Evolutionary conservation across 2,329 filamentous ascomycete species (phyloP).

Genomic region (Alternaria angustiovoidea): DNA sequence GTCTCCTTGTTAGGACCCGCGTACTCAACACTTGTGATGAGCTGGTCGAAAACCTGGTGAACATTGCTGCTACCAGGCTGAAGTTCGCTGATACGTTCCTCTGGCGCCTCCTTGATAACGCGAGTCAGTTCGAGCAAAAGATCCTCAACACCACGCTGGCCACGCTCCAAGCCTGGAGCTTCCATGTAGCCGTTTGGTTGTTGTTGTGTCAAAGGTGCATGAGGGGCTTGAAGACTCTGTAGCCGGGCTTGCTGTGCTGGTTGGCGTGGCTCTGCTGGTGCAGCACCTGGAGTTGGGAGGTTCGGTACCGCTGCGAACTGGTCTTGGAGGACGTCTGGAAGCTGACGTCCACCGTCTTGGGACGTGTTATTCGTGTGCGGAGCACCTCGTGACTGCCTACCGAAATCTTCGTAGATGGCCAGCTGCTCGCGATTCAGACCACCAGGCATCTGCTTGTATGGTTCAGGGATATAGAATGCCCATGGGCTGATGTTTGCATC

Average conservation of each 20-base stretch:
- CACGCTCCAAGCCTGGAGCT: slow-evolving; percentile 39
- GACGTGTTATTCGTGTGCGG: slow-evolving; percentile 64
- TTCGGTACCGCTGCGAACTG: slow-evolving; percentile 67
- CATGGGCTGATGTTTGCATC: slow-evolving; percentile 85
- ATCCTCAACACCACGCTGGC: slow-evolving; percentile 60
- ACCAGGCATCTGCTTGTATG: slow-evolving; percentile 83
- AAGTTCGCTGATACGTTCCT: slow-evolving; percentile 67
- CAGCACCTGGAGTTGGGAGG: slow-evolving; percentile 68
- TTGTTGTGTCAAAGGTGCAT: slow-evolving; percentile 51
- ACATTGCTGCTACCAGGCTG: slow-evolving; percentile 60
- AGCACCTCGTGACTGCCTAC: slow-evolving; percentile 78
- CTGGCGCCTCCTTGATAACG: slow-evolving; percentile 63
- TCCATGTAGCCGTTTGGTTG: slow-evolving; percentile 70
- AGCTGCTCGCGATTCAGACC: slow-evolving; percentile 92
- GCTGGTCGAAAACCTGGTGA: slow-evolving; percentile 66
- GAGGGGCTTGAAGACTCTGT: slow-evolving; percentile 46
- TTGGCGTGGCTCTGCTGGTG: slow-evolving; percentile 67
- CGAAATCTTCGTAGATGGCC: slow-evolving; percentile 96
- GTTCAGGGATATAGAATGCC: slow-evolving; percentile 92
- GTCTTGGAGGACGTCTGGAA: slow-evolving; percentile 70
- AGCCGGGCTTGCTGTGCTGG: slow-evolving; percentile 59
- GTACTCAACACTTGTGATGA: slow-evolving; percentile 62
- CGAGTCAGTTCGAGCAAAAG: slow-evolving; percentile 66
- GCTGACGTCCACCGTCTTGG: slow-evolving; percentile 66
- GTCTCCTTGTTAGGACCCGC: slow-evolving; percentile 64